Percentiles rank a stretch among this genome's conserved stretches.
Evolutionary conservation across 2,329 filamentous ascomycete genomes (phyloP).

Genomic region (Aspergillus vadensis): DNA sequence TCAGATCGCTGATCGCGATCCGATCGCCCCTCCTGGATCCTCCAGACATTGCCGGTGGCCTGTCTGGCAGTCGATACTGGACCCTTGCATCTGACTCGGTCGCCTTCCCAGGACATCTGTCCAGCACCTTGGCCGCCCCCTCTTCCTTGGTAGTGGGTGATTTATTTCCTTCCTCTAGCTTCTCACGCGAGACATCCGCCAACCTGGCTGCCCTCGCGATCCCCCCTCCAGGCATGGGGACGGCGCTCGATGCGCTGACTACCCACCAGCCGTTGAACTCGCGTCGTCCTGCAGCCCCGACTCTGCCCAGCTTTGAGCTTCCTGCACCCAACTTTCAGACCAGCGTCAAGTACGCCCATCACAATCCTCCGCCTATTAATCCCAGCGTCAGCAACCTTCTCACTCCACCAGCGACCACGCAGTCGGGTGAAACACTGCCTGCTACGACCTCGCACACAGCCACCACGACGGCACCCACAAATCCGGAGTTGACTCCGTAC

Average conservation of each 20-base stretch:
- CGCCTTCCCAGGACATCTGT: constrained; percentile 35
- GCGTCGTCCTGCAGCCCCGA: constrained; percentile 68
- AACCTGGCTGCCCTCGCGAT: constrained; percentile 66
- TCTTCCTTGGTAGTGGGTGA: constrained; percentile 42
- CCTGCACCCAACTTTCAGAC: constrained; percentile 57
- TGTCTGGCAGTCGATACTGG: constrained; percentile 54
- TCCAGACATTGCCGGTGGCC: constrained; percentile 48
- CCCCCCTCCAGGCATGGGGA: constrained; percentile 63
- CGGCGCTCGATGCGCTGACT: constrained; percentile 62
- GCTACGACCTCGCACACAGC: constrained; percentile 52
- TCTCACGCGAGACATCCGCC: constrained; percentile 49
- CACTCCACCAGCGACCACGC: constrained; percentile 61
- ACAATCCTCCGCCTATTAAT: constrained; percentile 46
- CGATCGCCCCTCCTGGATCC: constrained; percentile 54
- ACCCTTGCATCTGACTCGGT: constrained; percentile 40
- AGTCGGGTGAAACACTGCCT: constrained; percentile 50
- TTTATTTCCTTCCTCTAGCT: constrained; percentile 43
- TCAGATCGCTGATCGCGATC: constrained; percentile 33
- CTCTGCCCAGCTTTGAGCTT: constrained; percentile 69
- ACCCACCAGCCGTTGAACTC: constrained; percentile 64
- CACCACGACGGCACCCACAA: constrained; percentile 52
- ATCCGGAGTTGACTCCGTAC: constrained; percentile 50
- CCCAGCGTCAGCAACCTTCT: constrained; percentile 63
- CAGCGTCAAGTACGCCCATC: constrained; percentile 50
- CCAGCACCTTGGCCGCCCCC: constrained; percentile 44